Conservation (phyloP, 23 red algal species). For the Gracilaria vermiculophylla region DNA sequence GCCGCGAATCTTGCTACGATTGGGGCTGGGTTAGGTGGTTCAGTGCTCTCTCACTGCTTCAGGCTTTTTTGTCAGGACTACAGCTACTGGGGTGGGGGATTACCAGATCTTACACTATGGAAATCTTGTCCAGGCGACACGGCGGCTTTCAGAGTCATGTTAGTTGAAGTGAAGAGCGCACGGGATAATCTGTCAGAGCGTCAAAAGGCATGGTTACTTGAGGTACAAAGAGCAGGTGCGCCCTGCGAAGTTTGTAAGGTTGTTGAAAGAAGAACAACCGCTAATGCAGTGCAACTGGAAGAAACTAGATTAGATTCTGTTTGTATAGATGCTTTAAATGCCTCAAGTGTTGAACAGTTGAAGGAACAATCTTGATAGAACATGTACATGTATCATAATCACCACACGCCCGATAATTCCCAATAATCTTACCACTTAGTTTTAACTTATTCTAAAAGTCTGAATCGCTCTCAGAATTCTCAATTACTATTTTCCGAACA, state of each 20-base stretch:
- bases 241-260: constrained; percentile 80
- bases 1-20: constrained; percentile 47
- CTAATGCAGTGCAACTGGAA: constrained; percentile 40
- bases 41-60: constrained; percentile 52
- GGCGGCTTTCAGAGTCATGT: background rate
- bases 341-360: background rate
- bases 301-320: background rate
- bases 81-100: constrained; percentile 81
- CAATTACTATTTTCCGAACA: constrained; percentile 6
- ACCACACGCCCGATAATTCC: background rate
- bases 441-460: constrained; percentile 37
- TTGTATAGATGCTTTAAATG: constrained; percentile 19
- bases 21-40: constrained; percentile 58
- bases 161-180: constrained; percentile 88
- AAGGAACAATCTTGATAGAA: background rate
- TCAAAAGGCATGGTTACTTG: constrained; percentile 81
- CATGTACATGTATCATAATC: background rate
- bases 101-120: constrained; percentile 91
- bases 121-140: background rate
- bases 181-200: constrained; percentile 68
- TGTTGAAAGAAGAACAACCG: constrained; percentile 51
- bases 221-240: constrained; percentile 42
- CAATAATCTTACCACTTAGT: no score
- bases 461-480: constrained; percentile 32
- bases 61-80: constrained; percentile 69